Evolutionary conservation across 148 eudicot species (phyloP), one percentile per base, ranked within the genome.

Genomic region (Heliamphora exappendiculata): DNA sequence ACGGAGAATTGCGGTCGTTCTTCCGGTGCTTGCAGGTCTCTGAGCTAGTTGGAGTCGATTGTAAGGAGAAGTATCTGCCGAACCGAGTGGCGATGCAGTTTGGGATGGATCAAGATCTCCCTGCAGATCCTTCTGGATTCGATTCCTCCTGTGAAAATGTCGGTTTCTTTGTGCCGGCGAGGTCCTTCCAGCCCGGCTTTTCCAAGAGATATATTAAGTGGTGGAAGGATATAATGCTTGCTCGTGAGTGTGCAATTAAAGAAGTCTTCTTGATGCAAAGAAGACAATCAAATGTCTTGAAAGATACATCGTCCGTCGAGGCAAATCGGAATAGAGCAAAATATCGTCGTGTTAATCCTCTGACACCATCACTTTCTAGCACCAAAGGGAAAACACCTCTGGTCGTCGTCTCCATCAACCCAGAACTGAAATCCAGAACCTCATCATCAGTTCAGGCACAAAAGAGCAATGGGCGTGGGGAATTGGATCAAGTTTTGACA

Each of bases 21-120:
- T 36, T 63, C 57, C 67, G 70, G 68, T 87, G 80, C 72, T 70
- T 85, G 39, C 75, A 58, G 42, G 74, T 76, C 10, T 72, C 60
- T 65, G 78, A 76, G 78, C 16, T 87, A 16, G 55, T 65, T 64
- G 85, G 86, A 45, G 12, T 62, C 6, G 78, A 67, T 31, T 58
- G 83, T 71, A 70, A 57, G 36, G 85, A 76, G 81, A 66, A 57
- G 26, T 87, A 87, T 83, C 49, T 39, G 14, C 90, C 90, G 44
- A 78, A 85, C 49, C 74, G 90, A 8, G 87, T 85, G 19, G 81
- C 85, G 7, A 86, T 81, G 83, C 89, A 86, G 44, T 86, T 86
- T 54, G 89, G 87, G 44, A 70, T 29, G 58, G 88, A 87, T 79
- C 90, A 87, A 67, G 85, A 85, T 13, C 29, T 82, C 70, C 86